phyloP scores from a whole-genome alignment of 2,329 filamentous ascomycete species.

The Grosmannia serpens region DNA sequence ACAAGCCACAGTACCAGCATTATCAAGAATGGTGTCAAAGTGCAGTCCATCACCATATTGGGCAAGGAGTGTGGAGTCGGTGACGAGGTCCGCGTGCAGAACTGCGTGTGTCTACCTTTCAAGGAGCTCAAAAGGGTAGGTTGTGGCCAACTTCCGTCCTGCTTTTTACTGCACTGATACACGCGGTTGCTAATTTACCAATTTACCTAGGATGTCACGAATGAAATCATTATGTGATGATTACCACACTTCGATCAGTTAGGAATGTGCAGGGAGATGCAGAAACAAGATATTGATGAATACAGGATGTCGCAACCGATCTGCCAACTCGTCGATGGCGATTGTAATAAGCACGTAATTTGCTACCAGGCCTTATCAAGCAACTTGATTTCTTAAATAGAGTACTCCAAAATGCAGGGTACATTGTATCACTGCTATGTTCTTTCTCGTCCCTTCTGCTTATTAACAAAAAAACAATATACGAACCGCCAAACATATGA shows the following conservation, averaged over 20 bases:
- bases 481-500: background rate
- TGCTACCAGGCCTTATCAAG: background rate
- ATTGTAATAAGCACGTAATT: background rate
- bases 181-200: background rate
- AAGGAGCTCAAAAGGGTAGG: conserved; percentile 94
- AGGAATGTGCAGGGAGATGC: background rate
- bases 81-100: conserved; percentile 92
- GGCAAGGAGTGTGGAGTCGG: conserved; percentile 92
- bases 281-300: background rate
- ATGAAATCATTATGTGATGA: conserved; percentile 80
- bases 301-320: background rate
- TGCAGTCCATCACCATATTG: conserved; percentile 94
- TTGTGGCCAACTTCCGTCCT: conserved; percentile 13
- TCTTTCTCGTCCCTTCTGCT: no score
- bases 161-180: background rate
- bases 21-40: conserved; percentile 95
- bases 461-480: no score
- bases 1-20: conserved; percentile 88
- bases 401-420: background rate
- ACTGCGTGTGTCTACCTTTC: conserved; percentile 93
- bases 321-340: background rate
- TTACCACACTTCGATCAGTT: background rate
- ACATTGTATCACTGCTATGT: background rate
- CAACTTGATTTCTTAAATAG: background rate
- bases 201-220: conserved; percentile 59